These are phyloP conservation scores for Jaapia argillacea DNA, from an alignment of 768 basidiomycete species.

Conservation along the genomic window DNA sequence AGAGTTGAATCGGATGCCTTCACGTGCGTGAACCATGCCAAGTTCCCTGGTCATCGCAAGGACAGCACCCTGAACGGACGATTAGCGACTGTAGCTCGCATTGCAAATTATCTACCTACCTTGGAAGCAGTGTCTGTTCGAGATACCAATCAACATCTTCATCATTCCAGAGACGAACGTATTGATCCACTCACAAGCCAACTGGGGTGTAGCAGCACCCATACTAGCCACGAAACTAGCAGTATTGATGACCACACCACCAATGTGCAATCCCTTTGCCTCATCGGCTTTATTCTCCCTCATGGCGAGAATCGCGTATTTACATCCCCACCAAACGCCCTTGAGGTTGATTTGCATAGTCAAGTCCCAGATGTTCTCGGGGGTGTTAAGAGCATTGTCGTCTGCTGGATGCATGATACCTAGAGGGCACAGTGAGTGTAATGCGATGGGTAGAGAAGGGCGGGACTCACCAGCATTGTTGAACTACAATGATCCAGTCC, in stretches of 20 bases:
- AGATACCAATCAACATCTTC: constrained; percentile 3
- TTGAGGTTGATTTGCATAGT: constrained; percentile 94
- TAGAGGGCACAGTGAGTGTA: constrained; percentile 14
- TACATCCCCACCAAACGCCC: constrained; percentile 99
- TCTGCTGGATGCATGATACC: constrained; percentile 99
- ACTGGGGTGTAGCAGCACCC: constrained; percentile 95
- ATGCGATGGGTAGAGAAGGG: neutral
- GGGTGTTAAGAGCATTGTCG: constrained; percentile 92
- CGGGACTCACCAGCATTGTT: constrained; percentile 75
- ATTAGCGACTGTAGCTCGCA: constrained; percentile 5
- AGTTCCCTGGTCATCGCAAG: constrained; percentile 97
- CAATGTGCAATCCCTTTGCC: constrained; percentile 66
- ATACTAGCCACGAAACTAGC: constrained; percentile 94
- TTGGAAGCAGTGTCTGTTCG: constrained; percentile 91
- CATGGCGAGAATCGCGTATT: constrained; percentile 96
- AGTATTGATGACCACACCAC: constrained; percentile 95
- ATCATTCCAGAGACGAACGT: neutral
- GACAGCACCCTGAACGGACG: constrained; percentile 80
- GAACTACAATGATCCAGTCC: constrained; percentile 41
- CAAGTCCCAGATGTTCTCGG: constrained; percentile 93
- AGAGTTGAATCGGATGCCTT: constrained; percentile 93
- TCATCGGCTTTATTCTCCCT: constrained; percentile 80
- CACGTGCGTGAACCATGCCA: constrained; percentile 95
- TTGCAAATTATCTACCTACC: constrained; percentile 25
- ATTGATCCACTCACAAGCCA: constrained; percentile 76